Percentiles rank a stretch among this genome's conserved stretches.
phyloP scores from a whole-genome alignment of 1,139 yeast genomes.

The Yamadazyma diddensiae region DNA sequence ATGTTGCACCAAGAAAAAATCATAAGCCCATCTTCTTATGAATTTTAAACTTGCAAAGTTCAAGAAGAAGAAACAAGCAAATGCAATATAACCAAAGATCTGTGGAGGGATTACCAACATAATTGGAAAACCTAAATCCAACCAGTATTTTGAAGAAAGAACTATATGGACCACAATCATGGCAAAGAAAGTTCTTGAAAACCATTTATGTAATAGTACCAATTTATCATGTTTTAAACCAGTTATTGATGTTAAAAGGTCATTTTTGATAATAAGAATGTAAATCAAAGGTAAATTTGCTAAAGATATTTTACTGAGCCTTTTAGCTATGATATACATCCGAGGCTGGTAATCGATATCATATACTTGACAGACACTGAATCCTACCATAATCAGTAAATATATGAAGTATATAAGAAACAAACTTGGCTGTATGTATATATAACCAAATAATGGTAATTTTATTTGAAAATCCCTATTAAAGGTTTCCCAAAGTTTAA shows the following conservation, averaged over 20 bases:
- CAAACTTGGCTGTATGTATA: conserved; percentile 43
- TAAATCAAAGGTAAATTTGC: conserved; percentile 42
- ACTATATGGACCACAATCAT: conserved; percentile 38
- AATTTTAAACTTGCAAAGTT: conserved; percentile 37
- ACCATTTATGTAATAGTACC: conserved; percentile 42
- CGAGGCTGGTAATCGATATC: conserved; percentile 41
- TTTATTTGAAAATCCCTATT: conserved; percentile 24
- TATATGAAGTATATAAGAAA: conserved; percentile 25
- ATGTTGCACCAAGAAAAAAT: conserved; percentile 44
- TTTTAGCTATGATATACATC: conserved; percentile 39
- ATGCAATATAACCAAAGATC: conserved; percentile 49
- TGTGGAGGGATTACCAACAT: conserved; percentile 50
- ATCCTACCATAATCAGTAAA: conserved; percentile 26
- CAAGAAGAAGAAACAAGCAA: conserved; percentile 33
- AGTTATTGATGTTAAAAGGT: conserved; percentile 35
- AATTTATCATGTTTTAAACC: conserved; percentile 45
- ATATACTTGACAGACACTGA: conserved; percentile 26
- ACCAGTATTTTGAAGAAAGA: conserved; percentile 39
- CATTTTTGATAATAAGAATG: conserved; percentile 37
- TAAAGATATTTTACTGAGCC: conserved; percentile 42
- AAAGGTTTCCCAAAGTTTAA: conserved; percentile 27
- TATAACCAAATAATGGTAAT: conserved; percentile 16
- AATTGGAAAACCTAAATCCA: conserved; percentile 31
- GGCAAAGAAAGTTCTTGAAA: conserved; percentile 38
- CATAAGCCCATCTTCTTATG: conserved; percentile 40